Evolutionary conservation across 148 eudicot species (phyloP).

Genomic region (Silene latifolia): DNA sequence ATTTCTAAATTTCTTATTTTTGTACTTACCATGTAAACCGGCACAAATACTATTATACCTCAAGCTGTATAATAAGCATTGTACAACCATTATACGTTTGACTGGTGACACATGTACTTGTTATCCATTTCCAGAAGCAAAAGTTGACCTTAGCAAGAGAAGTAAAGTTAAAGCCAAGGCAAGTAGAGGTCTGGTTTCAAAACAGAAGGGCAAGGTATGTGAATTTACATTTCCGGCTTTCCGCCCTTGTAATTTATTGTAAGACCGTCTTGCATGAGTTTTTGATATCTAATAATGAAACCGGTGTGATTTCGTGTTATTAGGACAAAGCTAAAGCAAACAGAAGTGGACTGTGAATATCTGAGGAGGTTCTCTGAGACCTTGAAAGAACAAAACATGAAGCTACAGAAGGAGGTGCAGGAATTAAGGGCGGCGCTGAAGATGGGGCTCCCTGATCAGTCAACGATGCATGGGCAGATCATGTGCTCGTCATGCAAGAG

Average conservation of each 20-base stretch:
- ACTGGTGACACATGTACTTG: background rate
- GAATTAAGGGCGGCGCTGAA: conserved; percentile 48
- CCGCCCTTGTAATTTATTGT: background rate
- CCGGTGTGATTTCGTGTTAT: background rate
- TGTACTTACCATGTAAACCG: no score
- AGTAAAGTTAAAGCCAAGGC: conserved; percentile 60
- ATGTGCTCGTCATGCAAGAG: conserved; percentile 66
- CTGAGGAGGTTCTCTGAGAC: conserved; percentile 49
- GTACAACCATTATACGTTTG: no score
- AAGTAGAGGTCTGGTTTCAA: conserved; percentile 88
- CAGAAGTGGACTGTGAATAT: conserved; percentile 57
- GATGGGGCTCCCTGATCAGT: conserved; percentile 26
- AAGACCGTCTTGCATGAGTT: background rate
- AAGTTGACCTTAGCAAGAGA: conserved; percentile 56
- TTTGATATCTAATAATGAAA: background rate
- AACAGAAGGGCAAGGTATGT: conserved; percentile 77
- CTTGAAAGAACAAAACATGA: conserved; percentile 52
- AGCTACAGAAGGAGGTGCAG: conserved; percentile 57
- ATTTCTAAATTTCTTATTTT: background rate
- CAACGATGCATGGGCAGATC: conserved; percentile 20
- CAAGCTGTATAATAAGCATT: no score
- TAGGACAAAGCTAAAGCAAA: conserved; percentile 73
- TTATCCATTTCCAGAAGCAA: conserved; percentile 40
- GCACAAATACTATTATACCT: no score
- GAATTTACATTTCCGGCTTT: no score